phyloP scores from a whole-genome alignment of 768 basidiomycete species.

The Mrakia blollopis region DNA sequence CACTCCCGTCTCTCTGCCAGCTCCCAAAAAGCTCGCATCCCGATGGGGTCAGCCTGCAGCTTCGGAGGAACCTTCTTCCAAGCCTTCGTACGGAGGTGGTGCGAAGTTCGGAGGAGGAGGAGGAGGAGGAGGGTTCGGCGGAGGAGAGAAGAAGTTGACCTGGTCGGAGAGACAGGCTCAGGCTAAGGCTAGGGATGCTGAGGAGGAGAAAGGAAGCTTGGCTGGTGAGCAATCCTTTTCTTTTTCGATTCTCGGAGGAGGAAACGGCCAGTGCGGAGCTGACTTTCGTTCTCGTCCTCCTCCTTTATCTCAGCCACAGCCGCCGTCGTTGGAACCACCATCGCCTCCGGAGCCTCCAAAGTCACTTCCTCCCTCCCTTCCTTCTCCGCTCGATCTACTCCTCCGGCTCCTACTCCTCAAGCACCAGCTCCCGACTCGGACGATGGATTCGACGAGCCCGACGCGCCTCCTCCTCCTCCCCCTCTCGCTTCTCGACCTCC shows the following conservation, averaged over 20 bases:
- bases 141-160: slow-evolving; percentile 69
- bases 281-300: not conserved
- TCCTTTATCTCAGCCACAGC: slow-evolving; percentile 14
- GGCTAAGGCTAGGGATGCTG: slow-evolving; percentile 79
- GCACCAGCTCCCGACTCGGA: not conserved
- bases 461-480: slow-evolving; percentile 14
- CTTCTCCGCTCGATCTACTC: slow-evolving; percentile 2
- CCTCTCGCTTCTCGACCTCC: slow-evolving; percentile 23
- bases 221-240: slow-evolving; percentile 33
- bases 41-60: slow-evolving; percentile 44
- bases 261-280: not conserved
- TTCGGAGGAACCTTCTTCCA: slow-evolving; percentile 27
- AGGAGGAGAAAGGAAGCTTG: slow-evolving; percentile 66
- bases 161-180: slow-evolving; percentile 90
- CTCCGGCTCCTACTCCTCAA: not conserved
- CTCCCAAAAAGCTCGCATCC: slow-evolving; percentile 82
- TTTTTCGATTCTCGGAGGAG: not conserved
- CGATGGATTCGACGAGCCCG: slow-evolving; percentile 8
- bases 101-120: slow-evolving; percentile 15
- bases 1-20: slow-evolving; percentile 74
- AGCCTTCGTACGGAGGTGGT: slow-evolving; percentile 39
- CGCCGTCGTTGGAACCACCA: slow-evolving; percentile 27
- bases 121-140: slow-evolving; percentile 23
- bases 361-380: slow-evolving; percentile 5
- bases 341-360: not conserved